Conservation (phyloP, 2,329 filamentous ascomycete species). For the Colletotrichum costaricense region DNA sequence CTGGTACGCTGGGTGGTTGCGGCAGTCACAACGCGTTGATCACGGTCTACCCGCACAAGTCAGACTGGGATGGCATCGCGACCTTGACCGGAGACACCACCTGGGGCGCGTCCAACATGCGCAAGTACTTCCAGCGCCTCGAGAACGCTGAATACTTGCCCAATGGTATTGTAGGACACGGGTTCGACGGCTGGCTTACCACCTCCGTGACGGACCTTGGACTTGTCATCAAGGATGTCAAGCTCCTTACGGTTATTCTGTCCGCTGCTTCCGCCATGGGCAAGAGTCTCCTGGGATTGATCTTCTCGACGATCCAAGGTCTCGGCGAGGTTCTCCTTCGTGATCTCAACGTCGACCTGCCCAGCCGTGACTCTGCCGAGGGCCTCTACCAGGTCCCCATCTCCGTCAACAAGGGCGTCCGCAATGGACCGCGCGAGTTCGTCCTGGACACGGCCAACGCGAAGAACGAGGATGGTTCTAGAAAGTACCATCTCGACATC, state of each 20-base stretch:
- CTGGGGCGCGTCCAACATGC: conserved; percentile 69
- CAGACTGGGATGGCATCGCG: conserved; percentile 69
- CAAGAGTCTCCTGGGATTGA: conserved; percentile 37
- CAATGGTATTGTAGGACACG: conserved; percentile 58
- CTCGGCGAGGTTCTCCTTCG: conserved; percentile 43
- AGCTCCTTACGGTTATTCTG: conserved; percentile 44
- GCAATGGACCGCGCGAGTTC: conserved; percentile 62
- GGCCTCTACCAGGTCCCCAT: conserved; percentile 64
- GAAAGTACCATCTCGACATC: conserved; percentile 54
- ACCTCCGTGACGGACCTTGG: conserved; percentile 35
- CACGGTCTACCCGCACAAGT: conserved; percentile 66
- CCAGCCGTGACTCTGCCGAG: conserved; percentile 35
- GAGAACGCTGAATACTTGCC: conserved; percentile 67
- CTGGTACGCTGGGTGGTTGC: conserved; percentile 60
- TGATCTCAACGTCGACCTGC: conserved; percentile 44
- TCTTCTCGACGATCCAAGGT: conserved; percentile 40
- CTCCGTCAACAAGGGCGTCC: conserved; percentile 53
- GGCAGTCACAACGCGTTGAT: conserved; percentile 72
- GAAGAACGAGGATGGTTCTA: conserved; percentile 54
- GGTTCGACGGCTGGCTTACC: conserved; percentile 65
- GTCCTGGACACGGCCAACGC: conserved; percentile 60
- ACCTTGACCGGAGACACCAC: conserved; percentile 68
- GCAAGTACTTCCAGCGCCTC: conserved; percentile 66
- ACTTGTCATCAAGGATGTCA: conserved; percentile 43
- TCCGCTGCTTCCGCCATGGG: conserved; percentile 45